These are phyloP conservation scores for Articulospora tetracladia DNA, from an alignment of 495 filamentous ascomycete species.

Conservation along the genomic window DNA sequence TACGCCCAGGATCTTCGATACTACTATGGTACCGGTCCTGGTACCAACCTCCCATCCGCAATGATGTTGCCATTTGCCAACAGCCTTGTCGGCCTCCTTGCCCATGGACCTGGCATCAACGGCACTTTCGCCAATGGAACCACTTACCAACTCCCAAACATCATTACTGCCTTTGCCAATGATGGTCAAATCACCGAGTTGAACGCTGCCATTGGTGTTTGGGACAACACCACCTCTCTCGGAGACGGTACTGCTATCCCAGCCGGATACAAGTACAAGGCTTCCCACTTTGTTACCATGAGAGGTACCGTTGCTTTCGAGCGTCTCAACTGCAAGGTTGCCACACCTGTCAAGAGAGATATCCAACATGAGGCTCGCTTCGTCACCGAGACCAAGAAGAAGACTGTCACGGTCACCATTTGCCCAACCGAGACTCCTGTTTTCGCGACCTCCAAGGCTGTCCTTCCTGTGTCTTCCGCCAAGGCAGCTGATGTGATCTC, in stretches of 20 bases:
- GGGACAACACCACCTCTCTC: conserved; percentile 41
- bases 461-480: background rate
- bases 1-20: conserved; percentile 58
- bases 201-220: conserved; percentile 48
- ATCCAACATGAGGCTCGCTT: background rate
- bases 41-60: conserved; percentile 39
- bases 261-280: conserved; percentile 33
- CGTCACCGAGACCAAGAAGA: background rate
- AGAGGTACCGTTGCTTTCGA: conserved; percentile 52
- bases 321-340: conserved; percentile 36
- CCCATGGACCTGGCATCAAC: conserved; percentile 37
- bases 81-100: conserved; percentile 41
- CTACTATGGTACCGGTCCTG: conserved; percentile 53
- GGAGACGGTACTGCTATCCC: conserved; percentile 33
- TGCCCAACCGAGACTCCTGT: conserved; percentile 5
- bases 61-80: conserved; percentile 49
- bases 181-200: conserved; percentile 58
- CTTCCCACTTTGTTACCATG: conserved; percentile 50
- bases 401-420: background rate
- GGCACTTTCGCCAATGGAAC: conserved; percentile 37
- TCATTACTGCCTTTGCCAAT: conserved; percentile 52
- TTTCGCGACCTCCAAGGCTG: background rate
- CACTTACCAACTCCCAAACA: conserved; percentile 37
- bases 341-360: background rate
- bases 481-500: background rate